Evolutionary conservation across 2,329 filamentous ascomycete species (phyloP).

Genomic region (Colletotrichum graminicola): DNA sequence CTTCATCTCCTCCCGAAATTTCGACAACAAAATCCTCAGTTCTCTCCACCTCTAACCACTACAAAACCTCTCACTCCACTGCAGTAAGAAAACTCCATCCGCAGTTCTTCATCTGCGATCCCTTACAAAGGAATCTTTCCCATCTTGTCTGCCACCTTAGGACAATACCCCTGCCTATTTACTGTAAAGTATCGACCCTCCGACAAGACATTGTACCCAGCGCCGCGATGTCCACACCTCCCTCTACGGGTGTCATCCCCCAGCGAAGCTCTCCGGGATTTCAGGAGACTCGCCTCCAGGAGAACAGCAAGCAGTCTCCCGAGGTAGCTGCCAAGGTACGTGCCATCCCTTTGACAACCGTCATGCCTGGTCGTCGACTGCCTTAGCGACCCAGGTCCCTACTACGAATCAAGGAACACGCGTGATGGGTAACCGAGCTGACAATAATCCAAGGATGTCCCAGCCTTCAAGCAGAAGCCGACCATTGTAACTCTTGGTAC

Average conservation of each 20-base stretch:
- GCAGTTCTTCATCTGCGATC: conserved; percentile 14
- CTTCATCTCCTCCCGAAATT: background rate
- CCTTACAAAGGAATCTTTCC: conserved; percentile 35
- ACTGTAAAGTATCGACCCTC: conserved; percentile 32
- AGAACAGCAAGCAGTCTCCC: conserved; percentile 38
- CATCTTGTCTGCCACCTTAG: conserved; percentile 38
- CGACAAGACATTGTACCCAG: conserved; percentile 12
- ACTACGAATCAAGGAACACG: background rate
- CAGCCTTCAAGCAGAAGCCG: conserved; percentile 52
- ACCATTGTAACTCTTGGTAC: conserved; percentile 62
- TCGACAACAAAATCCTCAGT: conserved; percentile 15
- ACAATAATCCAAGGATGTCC: conserved; percentile 7
- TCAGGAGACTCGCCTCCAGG: conserved; percentile 41
- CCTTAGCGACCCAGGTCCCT: background rate
- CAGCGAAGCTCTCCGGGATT: conserved; percentile 37
- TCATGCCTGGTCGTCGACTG: background rate
- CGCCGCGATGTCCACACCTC: conserved; percentile 38
- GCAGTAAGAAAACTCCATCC: conserved; percentile 16
- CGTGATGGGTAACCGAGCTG: background rate
- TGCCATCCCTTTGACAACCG: background rate
- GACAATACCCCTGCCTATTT: conserved; percentile 35
- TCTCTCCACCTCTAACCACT: conserved; percentile 23
- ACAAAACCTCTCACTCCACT: conserved; percentile 22
- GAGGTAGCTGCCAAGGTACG: conserved; percentile 26
- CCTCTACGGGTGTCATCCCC: conserved; percentile 25